A percentile compares a stretch with the other conserved stretches of the same genome.
Conservation (phyloP, 108 stramenopile species). For the Epithemia pelagica region DNA sequence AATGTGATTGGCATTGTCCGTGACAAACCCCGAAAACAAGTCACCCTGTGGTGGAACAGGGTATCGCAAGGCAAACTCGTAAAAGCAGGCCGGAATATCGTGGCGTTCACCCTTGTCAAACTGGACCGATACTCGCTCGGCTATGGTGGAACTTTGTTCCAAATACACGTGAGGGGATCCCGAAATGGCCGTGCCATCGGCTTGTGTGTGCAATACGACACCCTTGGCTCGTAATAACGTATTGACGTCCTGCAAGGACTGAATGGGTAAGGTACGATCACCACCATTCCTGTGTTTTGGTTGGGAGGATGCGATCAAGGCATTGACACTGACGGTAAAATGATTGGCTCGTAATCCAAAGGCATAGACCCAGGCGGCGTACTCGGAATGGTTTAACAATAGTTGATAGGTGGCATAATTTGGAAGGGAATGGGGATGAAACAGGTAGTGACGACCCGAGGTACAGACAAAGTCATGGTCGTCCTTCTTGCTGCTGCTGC, state of each 20-base stretch:
- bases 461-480: no score
- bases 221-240: not conserved
- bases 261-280: not conserved
- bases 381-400: not conserved
- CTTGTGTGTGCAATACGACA: not conserved
- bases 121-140: not conserved
- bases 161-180: not conserved
- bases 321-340: not conserved
- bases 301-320: not conserved
- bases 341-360: not conserved
- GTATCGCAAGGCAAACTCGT: not conserved
- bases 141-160: not conserved
- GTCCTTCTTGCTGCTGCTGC: no score
- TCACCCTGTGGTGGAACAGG: not conserved
- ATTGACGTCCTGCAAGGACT: not conserved
- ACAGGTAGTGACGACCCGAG: not conserved
- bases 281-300: not conserved
- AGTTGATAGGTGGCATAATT: not conserved
- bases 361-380: not conserved
- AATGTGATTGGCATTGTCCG: not conserved
- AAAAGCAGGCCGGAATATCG: not conserved
- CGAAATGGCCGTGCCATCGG: not conserved
- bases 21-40: not conserved
- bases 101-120: not conserved
- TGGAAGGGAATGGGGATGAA: not conserved